Evolutionary conservation across 352 stramenopile genomes (phyloP).

Genomic region (Phytopythium chamaehyphon): DNA sequence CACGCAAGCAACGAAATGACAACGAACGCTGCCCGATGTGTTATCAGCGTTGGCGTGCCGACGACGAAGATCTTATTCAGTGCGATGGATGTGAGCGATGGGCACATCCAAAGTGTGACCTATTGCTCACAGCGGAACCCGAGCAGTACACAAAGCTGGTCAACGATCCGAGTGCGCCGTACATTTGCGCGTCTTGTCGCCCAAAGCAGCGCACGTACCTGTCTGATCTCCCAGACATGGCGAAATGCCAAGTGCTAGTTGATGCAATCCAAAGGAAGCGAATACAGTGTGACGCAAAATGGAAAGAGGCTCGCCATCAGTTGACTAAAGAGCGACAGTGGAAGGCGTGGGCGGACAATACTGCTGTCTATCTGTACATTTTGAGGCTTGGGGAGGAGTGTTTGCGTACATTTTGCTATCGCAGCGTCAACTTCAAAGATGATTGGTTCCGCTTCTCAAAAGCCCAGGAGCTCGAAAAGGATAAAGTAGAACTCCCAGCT

Average conservation of each 20-base stretch:
- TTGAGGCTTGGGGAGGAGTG: constrained; percentile 81
- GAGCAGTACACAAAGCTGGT: constrained; percentile 63
- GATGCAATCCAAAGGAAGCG: constrained; percentile 70
- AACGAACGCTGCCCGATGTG: constrained; percentile 80
- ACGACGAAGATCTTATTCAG: constrained; percentile 84
- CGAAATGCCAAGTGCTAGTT: constrained; percentile 68
- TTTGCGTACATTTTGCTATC: constrained; percentile 68
- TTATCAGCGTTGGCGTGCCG: constrained; percentile 50
- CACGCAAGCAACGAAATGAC: constrained; percentile 49
- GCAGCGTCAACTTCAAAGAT: constrained; percentile 75
- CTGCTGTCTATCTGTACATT: constrained; percentile 79
- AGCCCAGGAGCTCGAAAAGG: constrained; percentile 35
- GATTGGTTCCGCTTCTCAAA: constrained; percentile 60
- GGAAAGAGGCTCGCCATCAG: constrained; percentile 62
- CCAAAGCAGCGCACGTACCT: constrained; percentile 56
- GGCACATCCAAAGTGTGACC: constrained; percentile 78
- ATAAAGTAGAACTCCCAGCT: constrained; percentile 31
- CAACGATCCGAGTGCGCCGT: constrained; percentile 58
- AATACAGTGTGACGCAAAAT: constrained; percentile 49
- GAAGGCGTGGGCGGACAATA: constrained; percentile 71
- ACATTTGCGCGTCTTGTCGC: constrained; percentile 70
- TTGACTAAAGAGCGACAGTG: constrained; percentile 52
- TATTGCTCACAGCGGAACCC: constrained; percentile 48
- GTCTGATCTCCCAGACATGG: constrained; percentile 25
- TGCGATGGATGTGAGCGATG: constrained; percentile 85